Conservation (phyloP, 1,139 yeast species). For the Candida freyschussii region DNA sequence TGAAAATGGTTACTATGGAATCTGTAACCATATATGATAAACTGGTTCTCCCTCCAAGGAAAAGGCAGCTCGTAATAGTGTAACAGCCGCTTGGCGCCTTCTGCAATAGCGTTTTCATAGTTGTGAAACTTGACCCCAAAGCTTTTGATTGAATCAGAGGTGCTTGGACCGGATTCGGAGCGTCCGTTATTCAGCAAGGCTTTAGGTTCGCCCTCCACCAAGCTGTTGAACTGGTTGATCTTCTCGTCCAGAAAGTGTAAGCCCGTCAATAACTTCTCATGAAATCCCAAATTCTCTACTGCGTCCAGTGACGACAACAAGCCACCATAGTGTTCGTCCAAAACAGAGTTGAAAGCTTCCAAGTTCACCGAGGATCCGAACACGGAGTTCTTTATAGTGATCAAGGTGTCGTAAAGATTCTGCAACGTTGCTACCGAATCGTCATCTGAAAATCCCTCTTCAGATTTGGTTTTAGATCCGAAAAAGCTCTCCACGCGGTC, state of each 20-base stretch:
- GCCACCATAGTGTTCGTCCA: conserved; percentile 53
- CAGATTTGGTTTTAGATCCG: conserved; percentile 13
- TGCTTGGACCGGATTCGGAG: conserved; percentile 2
- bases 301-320: conserved; percentile 31
- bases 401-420: conserved; percentile 29
- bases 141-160: conserved; percentile 28
- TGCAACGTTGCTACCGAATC: conserved; percentile 21
- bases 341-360: conserved; percentile 43
- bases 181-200: conserved; percentile 12
- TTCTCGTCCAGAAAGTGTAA: conserved; percentile 55
- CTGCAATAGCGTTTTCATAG: conserved; percentile 52
- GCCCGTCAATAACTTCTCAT: conserved; percentile 46
- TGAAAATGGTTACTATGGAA: conserved; percentile 63
- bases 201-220: conserved; percentile 31
- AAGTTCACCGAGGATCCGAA: conserved; percentile 30
- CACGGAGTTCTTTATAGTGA: conserved; percentile 23
- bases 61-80: conserved; percentile 87
- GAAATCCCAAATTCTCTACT: conserved; percentile 20
- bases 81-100: conserved; percentile 54
- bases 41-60: conserved; percentile 91
- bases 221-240: conserved; percentile 45
- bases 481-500: conserved; percentile 50
- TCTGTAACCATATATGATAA: conserved; percentile 78
- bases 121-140: conserved; percentile 45
- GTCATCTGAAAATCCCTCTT: conserved; percentile 11